Evolutionary conservation across 768 basidiomycete species (phyloP).

Genomic region (Royoungia palumana): DNA sequence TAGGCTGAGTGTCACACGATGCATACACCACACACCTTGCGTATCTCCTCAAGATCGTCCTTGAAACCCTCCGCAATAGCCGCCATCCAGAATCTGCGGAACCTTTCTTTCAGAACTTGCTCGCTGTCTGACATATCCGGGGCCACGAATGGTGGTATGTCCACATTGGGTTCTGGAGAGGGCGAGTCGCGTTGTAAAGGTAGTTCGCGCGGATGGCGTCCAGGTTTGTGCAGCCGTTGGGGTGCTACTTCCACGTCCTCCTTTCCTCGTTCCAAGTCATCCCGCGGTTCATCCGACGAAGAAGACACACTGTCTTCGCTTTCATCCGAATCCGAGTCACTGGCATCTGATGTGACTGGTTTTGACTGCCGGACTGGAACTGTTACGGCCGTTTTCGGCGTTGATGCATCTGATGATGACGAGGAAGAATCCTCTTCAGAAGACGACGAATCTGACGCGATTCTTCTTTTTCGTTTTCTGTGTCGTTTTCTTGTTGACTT

Average conservation of each 20-base stretch:
- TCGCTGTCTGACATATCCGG: constrained; percentile 42
- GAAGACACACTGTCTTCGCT: constrained; percentile 12
- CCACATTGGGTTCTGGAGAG: constrained; percentile 18
- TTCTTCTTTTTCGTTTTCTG: constrained; percentile 54
- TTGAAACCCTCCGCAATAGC: constrained; percentile 78
- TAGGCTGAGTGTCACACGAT: too few relatives aligned
- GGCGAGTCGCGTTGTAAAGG: constrained; percentile 21
- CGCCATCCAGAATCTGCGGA: constrained; percentile 86
- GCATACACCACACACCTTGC: constrained; percentile 50
- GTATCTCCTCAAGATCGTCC: constrained; percentile 79
- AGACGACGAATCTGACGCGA: constrained; percentile 41
- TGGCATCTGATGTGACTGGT: neutral
- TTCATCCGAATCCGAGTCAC: neutral
- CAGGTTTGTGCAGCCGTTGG: neutral
- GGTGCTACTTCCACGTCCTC: neutral
- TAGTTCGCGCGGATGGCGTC: neutral
- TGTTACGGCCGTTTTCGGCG: constrained; percentile 6
- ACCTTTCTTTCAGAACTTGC: constrained; percentile 56
- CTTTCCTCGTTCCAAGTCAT: constrained; percentile 2
- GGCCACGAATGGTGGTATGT: constrained; percentile 59
- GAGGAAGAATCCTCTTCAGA: constrained; percentile 33
- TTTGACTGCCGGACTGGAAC: constrained; percentile 5
- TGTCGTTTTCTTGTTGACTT: constrained; percentile 42
- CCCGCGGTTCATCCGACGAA: constrained; percentile 16
- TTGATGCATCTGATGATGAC: constrained; percentile 18